Evolutionary conservation across 257 asterid genomes (phyloP).

Genomic region (Nicotiana tomentosiformis): DNA sequence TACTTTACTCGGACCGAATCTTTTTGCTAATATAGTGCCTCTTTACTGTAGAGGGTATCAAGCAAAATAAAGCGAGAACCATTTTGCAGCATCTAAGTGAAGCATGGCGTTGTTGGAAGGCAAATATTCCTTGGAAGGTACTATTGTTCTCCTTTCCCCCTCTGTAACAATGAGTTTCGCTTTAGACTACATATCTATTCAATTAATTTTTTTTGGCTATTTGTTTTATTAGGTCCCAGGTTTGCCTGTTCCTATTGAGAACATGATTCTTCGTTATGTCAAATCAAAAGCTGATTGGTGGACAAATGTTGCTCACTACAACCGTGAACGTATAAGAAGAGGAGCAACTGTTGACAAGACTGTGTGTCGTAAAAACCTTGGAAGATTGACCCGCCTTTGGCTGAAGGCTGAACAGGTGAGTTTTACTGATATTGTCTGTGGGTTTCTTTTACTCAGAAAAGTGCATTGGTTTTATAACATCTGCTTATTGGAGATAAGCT

Average conservation of each 20-base stretch:
- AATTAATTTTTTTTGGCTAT: not conserved
- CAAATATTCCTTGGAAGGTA: conserved; percentile 99
- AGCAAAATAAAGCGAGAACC: conserved; percentile 96
- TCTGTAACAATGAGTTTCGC: not conserved
- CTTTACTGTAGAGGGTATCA: conserved; percentile 74
- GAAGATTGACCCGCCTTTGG: conserved; percentile 99
- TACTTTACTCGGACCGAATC: not conserved
- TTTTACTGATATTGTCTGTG: not conserved
- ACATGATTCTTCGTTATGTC: conserved; percentile 97
- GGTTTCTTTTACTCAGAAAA: not conserved
- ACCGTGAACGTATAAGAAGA: conserved; percentile 96
- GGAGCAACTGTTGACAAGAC: conserved; percentile 99
- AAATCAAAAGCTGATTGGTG: conserved; percentile 99
- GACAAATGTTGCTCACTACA: conserved; percentile 99
- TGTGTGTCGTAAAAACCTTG: conserved; percentile 98
- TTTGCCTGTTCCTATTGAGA: conserved; percentile 97
- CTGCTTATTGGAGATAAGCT: not conserved
- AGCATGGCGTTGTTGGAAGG: conserved; percentile 99
- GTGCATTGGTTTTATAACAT: not conserved
- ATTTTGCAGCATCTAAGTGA: conserved; percentile 97
- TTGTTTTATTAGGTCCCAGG: conserved; percentile 66
- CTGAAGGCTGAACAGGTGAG: conserved; percentile 92
- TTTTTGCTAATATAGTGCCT: conserved; percentile 3
- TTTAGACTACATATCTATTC: not conserved
- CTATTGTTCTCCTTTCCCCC: not conserved